A percentile compares a stretch with the other conserved stretches of the same genome.
Conservation (phyloP, 345 rosid genomes). For the Balakata baccata region DNA sequence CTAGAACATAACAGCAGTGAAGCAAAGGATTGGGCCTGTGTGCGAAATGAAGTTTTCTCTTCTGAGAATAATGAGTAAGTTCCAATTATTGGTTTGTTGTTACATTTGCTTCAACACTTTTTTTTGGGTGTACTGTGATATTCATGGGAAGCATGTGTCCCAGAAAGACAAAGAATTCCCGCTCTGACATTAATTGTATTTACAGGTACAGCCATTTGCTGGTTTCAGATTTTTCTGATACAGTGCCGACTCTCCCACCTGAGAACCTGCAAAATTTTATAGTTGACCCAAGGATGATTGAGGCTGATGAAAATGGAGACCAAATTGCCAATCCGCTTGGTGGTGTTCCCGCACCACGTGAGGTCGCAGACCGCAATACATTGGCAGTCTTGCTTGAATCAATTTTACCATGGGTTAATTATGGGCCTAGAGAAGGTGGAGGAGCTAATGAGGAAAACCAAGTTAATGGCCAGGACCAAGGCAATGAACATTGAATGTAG, state of each 20-base stretch:
- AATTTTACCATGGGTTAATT: slow-evolving; percentile 71
- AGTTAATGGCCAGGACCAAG: slow-evolving; percentile 36
- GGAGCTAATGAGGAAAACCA: slow-evolving; percentile 37
- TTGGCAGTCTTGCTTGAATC: slow-evolving; percentile 68
- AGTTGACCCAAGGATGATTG: slow-evolving; percentile 56
- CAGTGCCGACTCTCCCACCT: slow-evolving; percentile 68
- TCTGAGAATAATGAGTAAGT: slow-evolving; percentile 80
- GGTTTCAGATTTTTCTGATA: slow-evolving; percentile 75
- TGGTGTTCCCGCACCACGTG: slow-evolving; percentile 38
- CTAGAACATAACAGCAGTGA: slow-evolving; percentile 50
- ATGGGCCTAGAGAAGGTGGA: slow-evolving; percentile 42
- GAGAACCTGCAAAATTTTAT: slow-evolving; percentile 77
- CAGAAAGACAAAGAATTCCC: not conserved
- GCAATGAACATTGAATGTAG: slow-evolving; percentile 22
- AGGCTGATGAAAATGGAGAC: slow-evolving; percentile 33
- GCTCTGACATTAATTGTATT: not conserved
- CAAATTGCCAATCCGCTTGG: slow-evolving; percentile 35
- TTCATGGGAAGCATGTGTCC: not conserved
- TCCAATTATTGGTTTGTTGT: slow-evolving; percentile 1
- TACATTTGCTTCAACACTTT: not conserved
- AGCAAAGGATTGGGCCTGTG: slow-evolving; percentile 72
- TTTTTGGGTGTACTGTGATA: not conserved
- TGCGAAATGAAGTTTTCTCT: slow-evolving; percentile 74
- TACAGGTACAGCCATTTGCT: slow-evolving; percentile 46
- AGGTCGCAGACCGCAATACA: slow-evolving; percentile 54